Evolutionary conservation across 1,284 basidiomycete genomes (phyloP), one percentile per base, ranked within the genome.

Genomic region (Cronartium quercuum): DNA sequence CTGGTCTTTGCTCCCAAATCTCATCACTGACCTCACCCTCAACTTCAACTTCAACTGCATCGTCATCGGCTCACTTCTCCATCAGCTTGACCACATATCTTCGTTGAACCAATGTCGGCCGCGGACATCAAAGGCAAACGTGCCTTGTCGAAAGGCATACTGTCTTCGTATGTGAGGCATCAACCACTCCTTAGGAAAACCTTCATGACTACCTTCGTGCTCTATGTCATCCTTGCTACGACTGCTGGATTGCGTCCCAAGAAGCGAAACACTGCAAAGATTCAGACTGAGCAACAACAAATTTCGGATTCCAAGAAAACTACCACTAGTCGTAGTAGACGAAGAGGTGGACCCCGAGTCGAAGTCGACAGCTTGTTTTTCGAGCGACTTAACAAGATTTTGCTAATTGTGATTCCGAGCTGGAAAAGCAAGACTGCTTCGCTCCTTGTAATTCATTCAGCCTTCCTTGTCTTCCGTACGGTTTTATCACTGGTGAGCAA

Each of bases 361-460:
- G 70, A 73, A 37, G 63, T 73, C 15, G 63, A 73, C 35, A 40
- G 34, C 34, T 37, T 41, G 13, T 73, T 73, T 41, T 73, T 73
- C 40, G 63, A 61, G 21, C 62, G 63, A 47, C 70, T 73, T 9
- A 73, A 73, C 40, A 38, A 21, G 12, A 60, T 73, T 29, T 58
- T 73, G 37, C 40, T 38, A 21, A 73, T 66, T 40, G 70, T 73
- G 37, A 73, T 73, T 40, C 70, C 70, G 6, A 73, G 62, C 51
- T 73, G 70, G 70, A 73, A 73, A 37, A 58, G 47, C 34, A 65
- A 73, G 34, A 73, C 70, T 34, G 70, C 70, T 6, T 73, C 70
- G 6, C 47, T 73, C 5, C 51, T 73, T 18, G 70, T 73, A 61
- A 73, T 73, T 13, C 70, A 73, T 60, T 73, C 63, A 42, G 70